Conservation (phyloP, 768 basidiomycete genomes). For the Xerocomus potaroensis region DNA sequence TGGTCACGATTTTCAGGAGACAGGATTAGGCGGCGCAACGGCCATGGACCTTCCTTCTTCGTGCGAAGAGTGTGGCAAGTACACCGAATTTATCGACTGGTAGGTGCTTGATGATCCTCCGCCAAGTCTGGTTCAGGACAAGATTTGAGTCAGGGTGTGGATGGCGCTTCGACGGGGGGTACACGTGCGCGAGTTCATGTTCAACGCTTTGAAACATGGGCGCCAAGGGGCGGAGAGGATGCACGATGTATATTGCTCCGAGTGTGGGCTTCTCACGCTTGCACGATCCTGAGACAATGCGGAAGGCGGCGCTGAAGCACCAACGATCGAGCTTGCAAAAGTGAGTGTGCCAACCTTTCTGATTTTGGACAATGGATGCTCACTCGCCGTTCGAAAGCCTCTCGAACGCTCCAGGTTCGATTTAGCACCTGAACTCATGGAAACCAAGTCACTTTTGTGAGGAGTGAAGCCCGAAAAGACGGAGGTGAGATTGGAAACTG, state of each 20-base stretch:
- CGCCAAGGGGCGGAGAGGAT: conserved; percentile 15
- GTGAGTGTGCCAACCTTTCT: not conserved
- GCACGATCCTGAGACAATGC: conserved; percentile 14
- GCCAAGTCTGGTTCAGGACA: too few relatives aligned
- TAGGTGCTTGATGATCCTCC: not conserved
- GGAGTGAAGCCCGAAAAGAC: not conserved
- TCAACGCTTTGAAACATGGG: conserved; percentile 11
- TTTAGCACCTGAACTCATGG: conserved; percentile 6
- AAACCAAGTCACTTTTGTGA: not conserved
- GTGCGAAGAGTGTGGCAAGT: conserved; percentile 13
- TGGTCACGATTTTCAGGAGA: conserved; percentile 11
- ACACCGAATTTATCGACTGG: conserved; percentile 16
- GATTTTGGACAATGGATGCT: not conserved
- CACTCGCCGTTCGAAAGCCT: not conserved
- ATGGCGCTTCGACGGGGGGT: conserved; percentile 16
- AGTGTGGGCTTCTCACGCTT: conserved; percentile 10
- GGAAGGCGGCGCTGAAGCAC: conserved; percentile 13
- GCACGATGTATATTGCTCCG: conserved; percentile 18
- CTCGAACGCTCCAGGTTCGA: conserved; percentile 15
- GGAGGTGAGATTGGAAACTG: not conserved
- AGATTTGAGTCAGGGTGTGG: conserved; percentile 10
- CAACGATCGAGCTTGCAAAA: conserved; percentile 5
- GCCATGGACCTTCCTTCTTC: conserved; percentile 7
- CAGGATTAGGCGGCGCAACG: conserved; percentile 11
- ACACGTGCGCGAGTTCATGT: conserved; percentile 16